A percentile compares a stretch with the other conserved stretches of the same genome.
phyloP scores from a whole-genome alignment of 257 asterid species.

The Solanum medicagineum region DNA sequence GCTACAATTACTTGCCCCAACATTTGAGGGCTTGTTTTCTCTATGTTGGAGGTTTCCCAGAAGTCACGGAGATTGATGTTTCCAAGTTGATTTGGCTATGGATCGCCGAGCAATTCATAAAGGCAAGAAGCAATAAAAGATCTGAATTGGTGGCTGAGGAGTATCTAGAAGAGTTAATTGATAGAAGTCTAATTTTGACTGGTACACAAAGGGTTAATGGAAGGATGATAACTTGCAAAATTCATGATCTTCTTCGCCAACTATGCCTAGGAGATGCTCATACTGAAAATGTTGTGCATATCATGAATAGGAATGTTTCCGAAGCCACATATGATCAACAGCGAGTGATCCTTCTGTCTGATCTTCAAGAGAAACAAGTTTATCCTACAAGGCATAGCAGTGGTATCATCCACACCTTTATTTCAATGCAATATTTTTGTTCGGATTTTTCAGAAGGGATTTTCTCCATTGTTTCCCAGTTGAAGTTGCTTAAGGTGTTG shows the following conservation, averaged over 20 bases:
- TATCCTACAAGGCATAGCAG: neutral
- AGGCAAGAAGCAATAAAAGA: neutral
- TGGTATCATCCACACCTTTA: neutral
- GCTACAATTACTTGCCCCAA: too few relatives aligned
- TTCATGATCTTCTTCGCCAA: neutral
- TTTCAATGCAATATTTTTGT: neutral
- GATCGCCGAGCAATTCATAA: slow-evolving; percentile 6
- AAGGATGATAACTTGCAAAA: neutral
- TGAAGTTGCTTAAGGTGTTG: too few relatives aligned
- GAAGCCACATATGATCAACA: neutral
- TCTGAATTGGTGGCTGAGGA: neutral
- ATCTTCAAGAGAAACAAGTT: neutral
- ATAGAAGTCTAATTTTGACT: neutral
- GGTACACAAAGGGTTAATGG: neutral
- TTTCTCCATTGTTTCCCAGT: too few relatives aligned
- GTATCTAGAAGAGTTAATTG: neutral
- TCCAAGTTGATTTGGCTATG: neutral
- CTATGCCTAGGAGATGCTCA: neutral
- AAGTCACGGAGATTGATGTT: neutral
- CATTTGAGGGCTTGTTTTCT: too few relatives aligned
- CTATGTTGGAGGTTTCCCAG: too few relatives aligned
- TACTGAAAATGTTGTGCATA: neutral
- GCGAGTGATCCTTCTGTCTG: neutral
- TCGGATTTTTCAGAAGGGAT: too few relatives aligned
- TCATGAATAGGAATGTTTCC: neutral